Base-by-base conservation (phyloP, 1,284 basidiomycete genomes). In the Pholiota adiposa region DNA sequence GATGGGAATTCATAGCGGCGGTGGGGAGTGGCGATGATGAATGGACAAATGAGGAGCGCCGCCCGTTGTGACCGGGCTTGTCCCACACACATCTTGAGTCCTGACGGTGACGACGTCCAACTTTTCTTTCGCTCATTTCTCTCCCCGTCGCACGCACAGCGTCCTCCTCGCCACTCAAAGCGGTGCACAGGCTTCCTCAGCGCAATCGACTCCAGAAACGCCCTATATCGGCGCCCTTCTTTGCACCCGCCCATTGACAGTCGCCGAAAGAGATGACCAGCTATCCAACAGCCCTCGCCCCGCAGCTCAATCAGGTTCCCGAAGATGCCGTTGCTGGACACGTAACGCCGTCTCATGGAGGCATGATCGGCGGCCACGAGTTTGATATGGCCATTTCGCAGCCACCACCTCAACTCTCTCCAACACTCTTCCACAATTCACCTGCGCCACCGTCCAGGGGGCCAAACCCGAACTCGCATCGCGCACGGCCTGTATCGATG, bases 401-500 rank as follows among this genome's bases (percentile, higher is more conserved):
- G 63, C 62, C 71, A 66, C 66, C 61, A 57, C 65, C 59, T 44
- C 62, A 58, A 63, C 65, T 63, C 55, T 59, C 65, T 68, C 61
- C 67, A 65, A 63, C 69, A 64, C 59, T 46, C 25, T 2, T 46
- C 62, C 61, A 65, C 62, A 54, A 57, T 61, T 61, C 68, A 55
- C 62, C 66, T 41, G 54, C 66, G 36, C 52, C 64, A 40, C 61
- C 62, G 60, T 60, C 63, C 41, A 62, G 67, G 60, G 62, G 66
- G 18, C 60, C 72, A 44, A 67, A 63, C 46, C 60, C 68, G 58
- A 65, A 68, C 60, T 65, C 71, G 41, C 77, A 78, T 62, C 79
- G 78, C 65, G 85, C 85, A 57, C 78, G 88, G 49, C 88, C 88
- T 38, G 77, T 87, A 54, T 89, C 88, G 12, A 87, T 90, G 84